Base-by-base conservation (phyloP, 306 rosid genomes). In the Cucurbita maxima region DNA sequence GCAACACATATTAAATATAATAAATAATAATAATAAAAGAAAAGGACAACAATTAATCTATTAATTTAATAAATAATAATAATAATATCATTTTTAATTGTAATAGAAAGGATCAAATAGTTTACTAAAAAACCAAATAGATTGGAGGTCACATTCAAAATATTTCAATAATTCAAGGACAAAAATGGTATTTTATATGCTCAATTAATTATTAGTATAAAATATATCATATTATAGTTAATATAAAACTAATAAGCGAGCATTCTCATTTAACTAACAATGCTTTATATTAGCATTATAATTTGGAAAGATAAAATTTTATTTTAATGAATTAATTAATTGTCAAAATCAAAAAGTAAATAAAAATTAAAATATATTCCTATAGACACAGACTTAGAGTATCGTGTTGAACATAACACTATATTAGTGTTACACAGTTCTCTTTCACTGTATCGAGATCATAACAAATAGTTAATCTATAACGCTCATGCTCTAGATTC, bases 401-500 rank as follows among this genome's bases (percentile, higher is more conserved):
- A n/a, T n/a, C n/a, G n/a, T n/a, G n/a, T n/a, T n/a, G n/a, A n/a
- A n/a, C n/a, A n/a, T n/a, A n/a, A n/a, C n/a, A n/a, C n/a, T n/a
- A n/a, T n/a, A n/a, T n/a, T n/a, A n/a, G n/a, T n/a, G n/a, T n/a
- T n/a, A n/a, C n/a, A n/a, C n/a, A n/a, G n/a, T n/a, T n/a, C n/a
- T n/a, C n/a, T n/a, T n/a, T n/a, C 25, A 22, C 25, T 0, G 25
- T 22, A 22, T 22, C 3, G 34, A 30, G 34, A 2, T 30, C 34
- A 30, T 30, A 25, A 25, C 30, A 25, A 25, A 25, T 30, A 30
- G 34, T 30, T 30, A 30, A 30, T 3, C 34, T 30, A 30, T 30
- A 30, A 30, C 3, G 3, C 0, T 30, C 3, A 0, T 30, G 3
- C 34, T 3, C 3, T 3, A 30, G 0, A 30, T 30, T 30, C 0